Evolutionary conservation across 768 basidiomycete genomes (phyloP), one percentile per base, ranked within the genome.

Genomic region (Pisolithus tinctorius): DNA sequence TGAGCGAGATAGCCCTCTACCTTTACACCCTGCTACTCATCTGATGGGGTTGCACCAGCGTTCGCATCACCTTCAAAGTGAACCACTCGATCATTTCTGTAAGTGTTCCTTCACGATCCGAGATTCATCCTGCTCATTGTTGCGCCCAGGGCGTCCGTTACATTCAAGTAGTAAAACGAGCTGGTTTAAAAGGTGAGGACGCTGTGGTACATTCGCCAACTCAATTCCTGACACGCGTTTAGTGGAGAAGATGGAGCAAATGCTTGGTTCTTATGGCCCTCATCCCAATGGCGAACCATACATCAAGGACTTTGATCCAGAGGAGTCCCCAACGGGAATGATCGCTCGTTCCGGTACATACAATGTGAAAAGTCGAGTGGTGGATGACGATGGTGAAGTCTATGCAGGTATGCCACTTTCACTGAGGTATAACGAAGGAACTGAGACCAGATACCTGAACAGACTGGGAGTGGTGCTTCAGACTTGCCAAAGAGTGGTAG

Each of bases 201-300:
- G 6, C n/a, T 14, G 38, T 42, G 20, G 16, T 13, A 17, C 17
- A 11, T 4, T 42, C 49, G 10, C 39, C 20, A 10, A 26, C 34
- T 8, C 41, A 46, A 37, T 50, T 43, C 36, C 42, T 56, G 47
- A 47, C 25, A 38, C 48, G 44, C 48, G 36, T 41, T 41, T 51
- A 93, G 93, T 95, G 60, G 95, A 95, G 69, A 95, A 87, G 67
- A 66, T 90, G 60, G 92, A 94, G 63, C 80, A 87, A 59, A 97
- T 98, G 95, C 78, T 97, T 20, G 95, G 95, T 16, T 93, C 91
- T 3, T 96, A 93, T 65, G 88, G 90, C 2, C 89, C 92, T 16
- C 71, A 76, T 50, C 73, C 83, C n/a, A 58, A 73, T 2, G 81
- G 78, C 31, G 74, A 83, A 25, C 63, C 87, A 5, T 87, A 93